Base-by-base conservation (phyloP, 192 early-diverging fungal genomes). In the Spizellomyces sp. region DNA sequence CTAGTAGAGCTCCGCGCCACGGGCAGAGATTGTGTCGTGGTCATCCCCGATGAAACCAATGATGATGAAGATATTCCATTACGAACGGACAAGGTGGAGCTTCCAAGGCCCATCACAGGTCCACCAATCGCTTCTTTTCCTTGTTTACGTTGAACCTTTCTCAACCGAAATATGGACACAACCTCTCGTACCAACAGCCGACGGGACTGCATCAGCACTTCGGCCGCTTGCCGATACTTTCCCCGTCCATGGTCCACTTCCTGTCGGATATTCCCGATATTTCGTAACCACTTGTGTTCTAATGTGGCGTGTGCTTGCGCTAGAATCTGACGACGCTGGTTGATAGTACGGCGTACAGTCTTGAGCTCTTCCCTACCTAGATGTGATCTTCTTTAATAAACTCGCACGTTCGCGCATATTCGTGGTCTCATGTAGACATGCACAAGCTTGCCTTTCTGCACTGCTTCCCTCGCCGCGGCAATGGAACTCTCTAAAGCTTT, bases 171-270 rank as follows among this genome's bases (percentile, higher is more conserved):
- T 8, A 83, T 70, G 8, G 68, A 58, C n/a, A 82, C 72, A 21
- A 84, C 60, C 56, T 81, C 83, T 15, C 76, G 52, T 46, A 84
- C 64, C 42, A 84, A 57, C 47, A 80, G 54, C 15, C 76, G 7
- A 12, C 79, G 70, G 27, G 64, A 71, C 57, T 71, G 60, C 48
- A 47, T 61, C 17, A 70, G 63, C 8, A 71, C 21, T 8, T 77
- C 75, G 5, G 46, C 48, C 8, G 67, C 44, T 42, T 69, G 74
- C 48, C 5, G 62, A 17, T 66, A 58, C 41, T 36, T 12, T 19
- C 14, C 45, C 6, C 57, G 54, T n/a, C 22, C 42, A 12, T 10
- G 4, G 14, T 67, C 52, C 19, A 21, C 27, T 48, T 58, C 47
- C 4, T 21, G 15, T 58, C 21, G 27, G 27, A 36, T 36, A 36